Percentiles rank a stretch among this genome's conserved stretches.
Conservation (phyloP, 352 stramenopile species). For the Globisporangium cystogenes region DNA sequence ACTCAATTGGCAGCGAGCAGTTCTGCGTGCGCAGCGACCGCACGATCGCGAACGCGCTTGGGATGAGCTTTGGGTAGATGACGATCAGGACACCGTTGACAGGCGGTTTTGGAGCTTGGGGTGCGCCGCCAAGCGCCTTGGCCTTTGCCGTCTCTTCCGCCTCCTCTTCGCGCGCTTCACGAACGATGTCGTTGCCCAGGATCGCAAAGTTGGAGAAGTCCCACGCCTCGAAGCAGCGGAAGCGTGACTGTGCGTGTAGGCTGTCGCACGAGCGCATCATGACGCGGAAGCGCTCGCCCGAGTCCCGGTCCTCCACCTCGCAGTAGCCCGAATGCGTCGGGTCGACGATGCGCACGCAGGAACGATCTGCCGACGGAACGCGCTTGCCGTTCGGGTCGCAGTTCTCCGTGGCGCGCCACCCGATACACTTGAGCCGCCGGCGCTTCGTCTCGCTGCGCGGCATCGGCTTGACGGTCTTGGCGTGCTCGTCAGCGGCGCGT, state of each 20-base stretch:
- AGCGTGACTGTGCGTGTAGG: slow-evolving; percentile 8
- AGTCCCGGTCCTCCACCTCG: slow-evolving; percentile 18
- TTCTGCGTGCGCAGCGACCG: slow-evolving; percentile 32
- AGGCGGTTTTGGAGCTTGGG: neutral
- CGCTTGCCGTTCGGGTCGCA: slow-evolving; percentile 19
- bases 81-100: slow-evolving; percentile 62
- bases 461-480: slow-evolving; percentile 20
- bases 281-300: slow-evolving; percentile 16
- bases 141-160: neutral
- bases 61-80: slow-evolving; percentile 62
- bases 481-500: slow-evolving; percentile 20
- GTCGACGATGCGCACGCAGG: slow-evolving; percentile 15
- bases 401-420: slow-evolving; percentile 20
- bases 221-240: slow-evolving; percentile 18
- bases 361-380: slow-evolving; percentile 11
- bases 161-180: neutral
- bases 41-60: slow-evolving; percentile 55
- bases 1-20: slow-evolving; percentile 58
- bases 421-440: slow-evolving; percentile 17
- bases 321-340: slow-evolving; percentile 21
- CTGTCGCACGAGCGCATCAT: slow-evolving; percentile 16
- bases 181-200: slow-evolving; percentile 12
- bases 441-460: slow-evolving; percentile 10
- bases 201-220: slow-evolving; percentile 20
- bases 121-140: neutral